Evolutionary conservation across 176 grass and related monocot species (phyloP).

Genomic region (Thinopyrum elongatum): DNA sequence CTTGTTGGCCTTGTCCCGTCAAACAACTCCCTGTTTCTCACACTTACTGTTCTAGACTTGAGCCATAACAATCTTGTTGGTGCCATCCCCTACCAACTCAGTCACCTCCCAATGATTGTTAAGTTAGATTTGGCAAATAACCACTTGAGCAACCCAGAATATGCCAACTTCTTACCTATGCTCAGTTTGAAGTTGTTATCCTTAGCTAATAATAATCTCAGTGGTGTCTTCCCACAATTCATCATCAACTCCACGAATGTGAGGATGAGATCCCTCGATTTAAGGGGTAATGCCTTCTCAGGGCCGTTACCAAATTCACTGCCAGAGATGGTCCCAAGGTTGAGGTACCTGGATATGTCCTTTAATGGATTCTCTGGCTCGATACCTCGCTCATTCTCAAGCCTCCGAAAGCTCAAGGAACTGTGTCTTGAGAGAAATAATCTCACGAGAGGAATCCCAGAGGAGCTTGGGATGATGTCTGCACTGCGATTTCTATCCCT

Average conservation of each 20-base stretch:
- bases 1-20: conserved; percentile 36
- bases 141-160: not conserved
- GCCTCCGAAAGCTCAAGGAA: not conserved
- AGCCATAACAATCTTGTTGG: not conserved
- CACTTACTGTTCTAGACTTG: not conserved
- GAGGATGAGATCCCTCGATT: conserved; percentile 31
- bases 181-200: not conserved
- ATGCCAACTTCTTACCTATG: not conserved
- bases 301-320: conserved; percentile 36
- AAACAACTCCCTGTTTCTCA: conserved; percentile 9
- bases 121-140: not conserved
- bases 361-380: conserved; percentile 17
- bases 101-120: not conserved
- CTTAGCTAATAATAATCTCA: not conserved
- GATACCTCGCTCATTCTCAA: conserved; percentile 35
- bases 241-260: not conserved
- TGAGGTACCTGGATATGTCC: conserved; percentile 31
- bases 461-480: not conserved
- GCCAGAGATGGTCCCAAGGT: conserved; percentile 4
- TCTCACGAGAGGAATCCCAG: too few species aligned
- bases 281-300: conserved; percentile 31
- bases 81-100: conserved; percentile 15
- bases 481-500: not conserved
- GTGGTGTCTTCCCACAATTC: not conserved
- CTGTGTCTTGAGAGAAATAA: too few species aligned